Percentiles rank a stretch among this genome's conserved stretches.
Evolutionary conservation across 495 filamentous ascomycete genomes (phyloP).

Genomic region (Xylaria flabelliformis): DNA sequence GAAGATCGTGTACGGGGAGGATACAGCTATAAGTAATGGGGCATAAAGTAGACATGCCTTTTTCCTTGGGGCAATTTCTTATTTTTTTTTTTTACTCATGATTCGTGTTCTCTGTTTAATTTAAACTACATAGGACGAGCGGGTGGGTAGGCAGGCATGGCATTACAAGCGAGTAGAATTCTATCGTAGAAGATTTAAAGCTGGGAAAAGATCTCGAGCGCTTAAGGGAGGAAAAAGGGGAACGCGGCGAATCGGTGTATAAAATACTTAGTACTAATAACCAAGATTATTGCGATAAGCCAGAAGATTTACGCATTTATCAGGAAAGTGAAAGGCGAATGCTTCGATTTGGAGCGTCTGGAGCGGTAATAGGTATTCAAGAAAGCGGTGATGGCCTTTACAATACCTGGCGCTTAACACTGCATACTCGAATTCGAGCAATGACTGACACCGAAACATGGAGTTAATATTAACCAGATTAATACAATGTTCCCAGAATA

Average conservation of each 20-base stretch:
- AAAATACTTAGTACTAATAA: slow-evolving; percentile 15
- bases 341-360: neutral
- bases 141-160: neutral
- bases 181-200: neutral
- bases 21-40: neutral
- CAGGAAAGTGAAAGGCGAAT: neutral
- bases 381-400: too few species aligned
- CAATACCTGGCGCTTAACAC: too few species aligned
- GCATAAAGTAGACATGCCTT: neutral
- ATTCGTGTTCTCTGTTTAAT: neutral
- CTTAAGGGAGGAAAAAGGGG: neutral
- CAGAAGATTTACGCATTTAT: neutral
- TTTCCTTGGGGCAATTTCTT: neutral
- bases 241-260: neutral
- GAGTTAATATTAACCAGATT: too few species aligned
- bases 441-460: too few species aligned
- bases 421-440: too few species aligned
- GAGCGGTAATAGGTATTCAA: too few species aligned
- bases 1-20: slow-evolving; percentile 56
- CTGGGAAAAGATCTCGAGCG: neutral
- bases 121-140: neutral
- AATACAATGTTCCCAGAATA: too few species aligned
- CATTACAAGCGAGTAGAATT: neutral
- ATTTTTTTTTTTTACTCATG: neutral
- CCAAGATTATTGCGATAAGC: neutral